Evolutionary conservation across 208 protist genomes (phyloP).

Genomic region (Trypanosomatidae sp.): DNA sequence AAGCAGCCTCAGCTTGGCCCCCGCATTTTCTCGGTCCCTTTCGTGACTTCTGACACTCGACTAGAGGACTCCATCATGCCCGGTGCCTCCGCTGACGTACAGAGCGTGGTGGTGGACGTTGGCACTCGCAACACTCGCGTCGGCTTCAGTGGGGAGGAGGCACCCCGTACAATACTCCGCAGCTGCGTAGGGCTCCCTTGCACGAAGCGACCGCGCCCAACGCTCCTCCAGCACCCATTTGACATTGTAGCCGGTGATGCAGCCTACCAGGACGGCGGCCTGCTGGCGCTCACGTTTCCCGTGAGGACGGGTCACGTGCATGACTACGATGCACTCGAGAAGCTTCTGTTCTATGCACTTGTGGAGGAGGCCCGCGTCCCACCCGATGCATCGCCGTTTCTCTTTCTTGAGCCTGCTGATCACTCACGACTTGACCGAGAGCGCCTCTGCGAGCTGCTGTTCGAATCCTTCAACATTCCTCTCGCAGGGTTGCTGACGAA

Average conservation of each 20-base stretch:
- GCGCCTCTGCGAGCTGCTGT: slow-evolving; percentile 94
- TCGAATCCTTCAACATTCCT: slow-evolving; percentile 97
- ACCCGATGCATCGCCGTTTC: slow-evolving; percentile 54
- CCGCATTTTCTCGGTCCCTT: background rate
- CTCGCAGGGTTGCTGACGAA: slow-evolving; percentile 93
- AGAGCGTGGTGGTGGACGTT: slow-evolving; percentile 94
- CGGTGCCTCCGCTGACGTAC: slow-evolving; percentile 7
- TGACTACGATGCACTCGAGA: slow-evolving; percentile 83
- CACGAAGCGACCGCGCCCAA: slow-evolving; percentile 57
- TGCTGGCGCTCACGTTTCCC: slow-evolving; percentile 53
- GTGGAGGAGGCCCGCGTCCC: slow-evolving; percentile 61
- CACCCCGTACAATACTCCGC: slow-evolving; percentile 90
- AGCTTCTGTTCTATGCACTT: slow-evolving; percentile 79
- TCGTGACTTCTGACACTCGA: background rate
- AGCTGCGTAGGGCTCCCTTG: slow-evolving; percentile 73
- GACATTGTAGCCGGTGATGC: slow-evolving; percentile 75
- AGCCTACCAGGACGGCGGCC: slow-evolving; percentile 50
- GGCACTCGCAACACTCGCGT: slow-evolving; percentile 93
- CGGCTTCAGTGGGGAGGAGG: slow-evolving; percentile 96
- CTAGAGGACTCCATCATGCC: background rate
- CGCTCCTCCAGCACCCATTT: slow-evolving; percentile 58
- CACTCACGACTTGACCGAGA: slow-evolving; percentile 94
- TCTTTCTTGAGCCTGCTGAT: slow-evolving; percentile 98
- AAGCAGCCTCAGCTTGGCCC: background rate
- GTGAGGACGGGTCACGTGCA: slow-evolving; percentile 65